Evolutionary conservation across 2,329 filamentous ascomycete species (phyloP).

Genomic region (Penicillium sumatraense): DNA sequence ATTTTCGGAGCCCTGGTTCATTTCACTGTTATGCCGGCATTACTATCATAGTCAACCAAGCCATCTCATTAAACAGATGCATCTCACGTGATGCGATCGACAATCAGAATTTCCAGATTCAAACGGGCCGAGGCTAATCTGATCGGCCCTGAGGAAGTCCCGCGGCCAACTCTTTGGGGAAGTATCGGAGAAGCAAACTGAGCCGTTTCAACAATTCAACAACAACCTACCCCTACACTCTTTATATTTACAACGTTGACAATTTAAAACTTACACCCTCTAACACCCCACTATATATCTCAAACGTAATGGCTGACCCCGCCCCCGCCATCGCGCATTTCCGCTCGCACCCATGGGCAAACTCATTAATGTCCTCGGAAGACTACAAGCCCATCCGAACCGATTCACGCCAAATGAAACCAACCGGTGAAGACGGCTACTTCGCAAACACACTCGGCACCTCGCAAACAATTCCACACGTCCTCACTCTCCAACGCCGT

Average conservation of each 20-base stretch:
- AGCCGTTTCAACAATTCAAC: too few species aligned
- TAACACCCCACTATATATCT: too few species aligned
- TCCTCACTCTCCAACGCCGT: conserved; percentile 43
- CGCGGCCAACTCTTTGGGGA: not conserved
- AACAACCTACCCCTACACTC: too few species aligned
- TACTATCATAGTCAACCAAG: too few species aligned
- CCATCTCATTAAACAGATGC: too few species aligned
- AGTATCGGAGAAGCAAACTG: not conserved
- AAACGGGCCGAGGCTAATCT: not conserved
- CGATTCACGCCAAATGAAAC: conserved; percentile 45
- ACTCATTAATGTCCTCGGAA: conserved; percentile 35
- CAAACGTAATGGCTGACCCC: conserved; percentile 26
- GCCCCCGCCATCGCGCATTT: conserved; percentile 29
- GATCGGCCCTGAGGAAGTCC: not conserved
- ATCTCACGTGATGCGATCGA: not conserved
- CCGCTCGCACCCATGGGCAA: conserved; percentile 34
- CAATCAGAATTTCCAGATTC: not conserved
- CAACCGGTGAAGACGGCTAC: conserved; percentile 49
- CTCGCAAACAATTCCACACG: conserved; percentile 45
- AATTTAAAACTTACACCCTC: too few species aligned
- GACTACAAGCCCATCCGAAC: conserved; percentile 46
- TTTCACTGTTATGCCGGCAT: too few species aligned
- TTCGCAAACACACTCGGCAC: conserved; percentile 46
- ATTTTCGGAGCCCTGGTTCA: too few species aligned
- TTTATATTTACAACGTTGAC: too few species aligned